Conservation (phyloP, 129 eudicot species). For the Pseudognaphalium luteoalbum region DNA sequence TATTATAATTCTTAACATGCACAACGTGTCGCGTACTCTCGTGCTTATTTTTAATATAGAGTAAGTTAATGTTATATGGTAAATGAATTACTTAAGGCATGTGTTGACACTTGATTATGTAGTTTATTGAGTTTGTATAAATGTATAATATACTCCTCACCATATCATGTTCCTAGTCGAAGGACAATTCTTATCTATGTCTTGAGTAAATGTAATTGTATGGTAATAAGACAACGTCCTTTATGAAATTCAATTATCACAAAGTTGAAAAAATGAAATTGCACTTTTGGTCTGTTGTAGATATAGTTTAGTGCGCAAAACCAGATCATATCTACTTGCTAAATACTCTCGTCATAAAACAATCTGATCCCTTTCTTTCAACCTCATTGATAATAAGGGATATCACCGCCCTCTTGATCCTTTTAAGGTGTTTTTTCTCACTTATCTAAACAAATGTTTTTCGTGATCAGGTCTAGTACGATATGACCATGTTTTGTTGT, state of each 20-base stretch:
- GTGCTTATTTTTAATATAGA: not conserved
- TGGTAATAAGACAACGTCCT: not conserved
- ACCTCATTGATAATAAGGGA: not conserved
- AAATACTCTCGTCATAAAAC: not conserved
- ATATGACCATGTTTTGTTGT: not conserved
- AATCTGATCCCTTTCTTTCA: not conserved
- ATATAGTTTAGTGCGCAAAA: not conserved
- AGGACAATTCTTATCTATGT: not conserved
- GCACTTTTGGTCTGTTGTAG: not conserved
- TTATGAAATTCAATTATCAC: not conserved
- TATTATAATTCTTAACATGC: not conserved
- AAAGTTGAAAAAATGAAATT: not conserved
- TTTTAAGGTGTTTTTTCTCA: not conserved
- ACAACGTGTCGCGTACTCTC: not conserved
- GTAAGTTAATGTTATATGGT: not conserved
- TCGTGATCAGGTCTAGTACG: conserved; percentile 2
- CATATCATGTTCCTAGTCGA: not conserved
- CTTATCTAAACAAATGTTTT: not conserved
- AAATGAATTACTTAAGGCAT: not conserved
- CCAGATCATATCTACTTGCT: not conserved
- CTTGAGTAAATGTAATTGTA: not conserved
- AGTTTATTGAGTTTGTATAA: not conserved
- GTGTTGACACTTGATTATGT: not conserved
- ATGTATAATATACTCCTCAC: not conserved
- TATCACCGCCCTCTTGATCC: conserved; percentile 3